Conservation (phyloP, 768 basidiomycete genomes). For the Amanita molliuscula region DNA sequence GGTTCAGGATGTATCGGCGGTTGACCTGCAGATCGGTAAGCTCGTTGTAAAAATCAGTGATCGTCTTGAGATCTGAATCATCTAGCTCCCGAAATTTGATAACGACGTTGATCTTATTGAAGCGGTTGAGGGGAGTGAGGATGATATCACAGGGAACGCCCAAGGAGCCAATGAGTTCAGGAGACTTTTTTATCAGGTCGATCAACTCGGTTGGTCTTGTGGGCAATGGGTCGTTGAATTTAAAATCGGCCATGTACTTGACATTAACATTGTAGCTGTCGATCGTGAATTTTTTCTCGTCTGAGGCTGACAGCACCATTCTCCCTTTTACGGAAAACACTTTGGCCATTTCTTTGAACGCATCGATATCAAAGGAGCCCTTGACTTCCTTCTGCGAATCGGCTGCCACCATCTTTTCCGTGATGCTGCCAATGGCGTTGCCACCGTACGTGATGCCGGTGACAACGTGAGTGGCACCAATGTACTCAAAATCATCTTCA, state of each 20-base stretch:
- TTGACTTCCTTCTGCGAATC: background rate
- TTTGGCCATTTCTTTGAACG: background rate
- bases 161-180: background rate
- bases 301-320: background rate
- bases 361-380: background rate
- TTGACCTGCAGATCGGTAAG: background rate
- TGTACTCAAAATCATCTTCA: conserved; percentile 1
- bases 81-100: background rate
- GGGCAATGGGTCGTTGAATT: background rate
- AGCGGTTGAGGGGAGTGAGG: conserved; percentile 1
- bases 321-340: background rate
- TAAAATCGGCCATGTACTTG: background rate
- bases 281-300: background rate
- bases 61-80: background rate
- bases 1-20: background rate
- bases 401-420: background rate
- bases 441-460: conserved; percentile 3
- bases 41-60: background rate
- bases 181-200: background rate
- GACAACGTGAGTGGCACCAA: conserved; percentile 1
- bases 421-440: background rate
- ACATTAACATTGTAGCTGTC: background rate
- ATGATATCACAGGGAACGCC: conserved; percentile 3
- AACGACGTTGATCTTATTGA: background rate
- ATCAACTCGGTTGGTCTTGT: background rate